Evolutionary conservation across 805 yeast genomes (phyloP), one percentile per base, ranked within the genome.

Genomic region (Kodamaea kakaduensis): DNA sequence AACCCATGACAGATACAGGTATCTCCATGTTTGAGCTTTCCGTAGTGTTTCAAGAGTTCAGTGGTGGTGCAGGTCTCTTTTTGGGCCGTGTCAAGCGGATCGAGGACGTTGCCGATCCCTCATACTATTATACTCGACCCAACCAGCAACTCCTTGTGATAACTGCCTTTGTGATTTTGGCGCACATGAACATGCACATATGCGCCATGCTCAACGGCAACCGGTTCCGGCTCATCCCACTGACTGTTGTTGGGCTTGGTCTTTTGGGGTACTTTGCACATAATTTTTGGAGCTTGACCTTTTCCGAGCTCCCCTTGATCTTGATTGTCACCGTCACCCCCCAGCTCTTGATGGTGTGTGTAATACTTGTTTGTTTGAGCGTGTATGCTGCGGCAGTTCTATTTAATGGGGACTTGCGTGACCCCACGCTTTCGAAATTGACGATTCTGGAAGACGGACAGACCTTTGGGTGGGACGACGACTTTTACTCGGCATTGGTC

Each of bases 21-120:
- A 62, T 83, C 43, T 79, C 93, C 0, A 58, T 84, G 22, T 82
- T 84, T 56, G 93, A 84, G 53, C 81, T 78, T 47, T 81, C 90
- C 3, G 54, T 82, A 10, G 84, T 86, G 9, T 81, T 81, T 50
- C 89, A 83, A 48, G 93, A 84, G 46, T 78, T 73, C 38, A 82
- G 72, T 52, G 64, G 68, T 15, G 59, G 57, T 2, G 47, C 47
- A 0, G 52, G 58, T 8, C 33, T 17, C 20, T 24, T 37, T n/a
- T 28, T 33, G 25, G 47, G 45, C 26, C 14, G 25, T 12, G 29
- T 29, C 25, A 24, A 10, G 17, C 15, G 7, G 9, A 15, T 17
- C 19, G 38, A 47, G 30, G 17, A 42, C 41, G 19, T 16, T 9
- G 20, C n/a, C 6, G 10, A 18, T 3, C 12, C 24, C 9, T 17